phyloP scores from a whole-genome alignment of 1,139 yeast genomes.

The Yamadazyma siamensis region DNA sequence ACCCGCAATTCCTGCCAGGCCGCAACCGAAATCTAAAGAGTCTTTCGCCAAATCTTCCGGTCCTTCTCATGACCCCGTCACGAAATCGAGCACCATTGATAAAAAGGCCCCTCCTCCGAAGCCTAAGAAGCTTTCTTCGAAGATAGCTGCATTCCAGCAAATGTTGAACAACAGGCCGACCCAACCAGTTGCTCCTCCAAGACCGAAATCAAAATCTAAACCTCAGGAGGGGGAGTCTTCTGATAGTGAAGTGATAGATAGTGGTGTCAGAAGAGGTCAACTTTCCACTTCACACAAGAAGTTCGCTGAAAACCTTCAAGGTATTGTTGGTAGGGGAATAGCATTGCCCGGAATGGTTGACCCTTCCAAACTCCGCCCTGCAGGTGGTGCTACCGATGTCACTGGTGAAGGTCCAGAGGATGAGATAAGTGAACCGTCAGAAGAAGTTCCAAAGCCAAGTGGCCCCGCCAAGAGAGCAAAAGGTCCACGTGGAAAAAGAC shows the following conservation, averaged over 20 bases:
- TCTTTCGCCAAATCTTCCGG: background rate
- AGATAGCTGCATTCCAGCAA: slow-evolving; percentile 77
- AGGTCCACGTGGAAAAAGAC: slow-evolving; percentile 77
- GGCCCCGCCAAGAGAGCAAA: slow-evolving; percentile 44
- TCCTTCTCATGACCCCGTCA: slow-evolving; percentile 1
- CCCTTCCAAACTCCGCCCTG: slow-evolving; percentile 11
- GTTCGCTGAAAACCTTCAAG: slow-evolving; percentile 55
- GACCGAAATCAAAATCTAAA: background rate
- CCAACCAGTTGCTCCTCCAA: background rate
- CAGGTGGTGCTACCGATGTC: slow-evolving; percentile 6
- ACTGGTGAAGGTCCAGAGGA: too few species aligned
- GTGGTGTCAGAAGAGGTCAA: slow-evolving; percentile 8
- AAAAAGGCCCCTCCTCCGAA: slow-evolving; percentile 55
- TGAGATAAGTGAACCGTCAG: slow-evolving; percentile 2
- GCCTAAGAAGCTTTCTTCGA: slow-evolving; percentile 73
- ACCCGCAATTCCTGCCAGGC: slow-evolving; percentile 9
- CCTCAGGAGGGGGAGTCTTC: background rate
- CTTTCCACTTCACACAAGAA: slow-evolving; percentile 35
- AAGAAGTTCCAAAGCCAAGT: slow-evolving; percentile 16
- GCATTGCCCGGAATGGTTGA: slow-evolving; percentile 66
- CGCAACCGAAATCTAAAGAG: slow-evolving; percentile 6
- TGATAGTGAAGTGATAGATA: background rate
- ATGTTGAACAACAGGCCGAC: slow-evolving; percentile 42
- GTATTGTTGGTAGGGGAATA: slow-evolving; percentile 51
- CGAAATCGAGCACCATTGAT: slow-evolving; percentile 8